Evolutionary conservation across 805 yeast species (phyloP).

Genomic region (Nadsonia fulvescens): DNA sequence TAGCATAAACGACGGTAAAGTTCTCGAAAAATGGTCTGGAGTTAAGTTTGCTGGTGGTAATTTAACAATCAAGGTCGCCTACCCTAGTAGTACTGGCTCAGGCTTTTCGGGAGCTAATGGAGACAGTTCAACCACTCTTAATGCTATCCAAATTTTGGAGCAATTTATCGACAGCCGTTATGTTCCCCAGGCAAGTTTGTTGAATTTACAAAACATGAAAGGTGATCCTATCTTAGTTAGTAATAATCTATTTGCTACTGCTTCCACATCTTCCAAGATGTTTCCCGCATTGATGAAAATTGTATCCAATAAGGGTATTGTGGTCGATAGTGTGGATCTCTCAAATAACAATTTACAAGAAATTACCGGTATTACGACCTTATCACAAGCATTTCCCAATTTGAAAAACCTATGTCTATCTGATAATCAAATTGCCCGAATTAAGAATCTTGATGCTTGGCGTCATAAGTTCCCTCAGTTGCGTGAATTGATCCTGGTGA

Average conservation of each 20-base stretch:
- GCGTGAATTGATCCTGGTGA: conserved; percentile 59
- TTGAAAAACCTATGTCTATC: conserved; percentile 66
- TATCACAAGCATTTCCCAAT: conserved; percentile 59
- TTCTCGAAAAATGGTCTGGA: conserved; percentile 48
- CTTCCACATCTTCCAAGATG: conserved; percentile 55
- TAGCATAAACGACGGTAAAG: conserved; percentile 36
- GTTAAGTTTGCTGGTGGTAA: conserved; percentile 62
- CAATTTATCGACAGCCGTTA: conserved; percentile 49
- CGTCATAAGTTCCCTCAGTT: conserved; percentile 53
- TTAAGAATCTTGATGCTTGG: conserved; percentile 54
- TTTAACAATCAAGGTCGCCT: conserved; percentile 31
- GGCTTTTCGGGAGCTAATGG: conserved; percentile 2
- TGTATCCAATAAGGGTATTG: conserved; percentile 34
- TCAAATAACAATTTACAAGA: conserved; percentile 41
- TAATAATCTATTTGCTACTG: conserved; percentile 47
- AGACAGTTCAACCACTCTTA: conserved; percentile 7
- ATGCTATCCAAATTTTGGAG: conserved; percentile 45
- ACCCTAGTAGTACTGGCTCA: conserved; percentile 6
- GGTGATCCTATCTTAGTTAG: conserved; percentile 41
- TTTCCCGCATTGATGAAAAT: conserved; percentile 79
- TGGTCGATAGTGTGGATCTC: conserved; percentile 44
- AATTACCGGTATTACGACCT: conserved; percentile 35
- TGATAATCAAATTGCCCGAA: conserved; percentile 45
- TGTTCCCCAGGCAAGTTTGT: conserved; percentile 40
- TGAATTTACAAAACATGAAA: conserved; percentile 49